Evolutionary conservation across 805 yeast genomes (phyloP), one percentile per base, ranked within the genome.

Genomic region (Hanseniaspora taiwanica): DNA sequence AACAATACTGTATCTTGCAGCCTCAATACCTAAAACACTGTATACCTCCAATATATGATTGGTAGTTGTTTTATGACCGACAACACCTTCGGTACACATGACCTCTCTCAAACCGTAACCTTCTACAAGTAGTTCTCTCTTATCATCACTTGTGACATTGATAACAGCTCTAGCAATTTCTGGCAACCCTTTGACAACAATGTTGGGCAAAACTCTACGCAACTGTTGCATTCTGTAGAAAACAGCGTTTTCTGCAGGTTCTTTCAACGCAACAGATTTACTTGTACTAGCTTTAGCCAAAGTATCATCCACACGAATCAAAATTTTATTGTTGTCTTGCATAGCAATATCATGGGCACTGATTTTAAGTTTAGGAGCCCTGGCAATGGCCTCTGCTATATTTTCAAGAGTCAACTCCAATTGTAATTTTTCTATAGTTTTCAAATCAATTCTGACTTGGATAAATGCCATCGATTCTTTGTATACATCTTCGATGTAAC

Each of bases 51-150:
- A 65, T 25, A 91, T 78, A 63, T 91, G 99, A 59, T 91, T 91
- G 10, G 98, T 89, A 44, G 69, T 68, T 0, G 98, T 89, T 58
- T 76, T 78, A 19, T 79, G 67, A 6, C 98, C 95, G 33, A 89
- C 67, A 38, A 91, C 85, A 65, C 99, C 99, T 57, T 91, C 97
- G 1, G 97, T 89, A 45, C 85, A 77, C 97, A 91, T 91, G 40
- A 91, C 99, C 38, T 84, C 85, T 53, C 86, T 82, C 48, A 91
- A 66, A 25, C 99, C 99, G 56, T 91, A 91, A 29, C 99, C 99
- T 71, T 91, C 99, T 37, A 91, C 97, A 51, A 91, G 71, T 47
- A 91, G 66, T 63, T 91, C 98, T 58, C 85, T 83, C 58, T 76
- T 81, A 50, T 81, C 78, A 56, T 81, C 82, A 56, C 83, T 91